Percentiles rank a stretch among this genome's conserved stretches.
Evolutionary conservation across 306 rosid species (phyloP).

Genomic region (Rosa rugosa): DNA sequence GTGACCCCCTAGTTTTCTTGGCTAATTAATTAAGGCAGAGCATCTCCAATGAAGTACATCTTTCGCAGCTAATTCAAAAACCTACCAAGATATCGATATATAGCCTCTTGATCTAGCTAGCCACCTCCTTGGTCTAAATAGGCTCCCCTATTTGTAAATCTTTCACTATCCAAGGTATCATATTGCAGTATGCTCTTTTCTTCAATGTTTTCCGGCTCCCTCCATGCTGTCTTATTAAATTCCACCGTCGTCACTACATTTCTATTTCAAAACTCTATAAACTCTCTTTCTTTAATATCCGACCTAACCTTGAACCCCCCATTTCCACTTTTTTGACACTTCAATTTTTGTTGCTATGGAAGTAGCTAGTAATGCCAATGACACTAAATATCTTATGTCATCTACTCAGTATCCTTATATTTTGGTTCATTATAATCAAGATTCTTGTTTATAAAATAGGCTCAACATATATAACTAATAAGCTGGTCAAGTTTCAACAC

Average conservation of each 20-base stretch:
- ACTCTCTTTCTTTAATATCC: constrained; percentile 3
- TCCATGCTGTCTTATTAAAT: constrained; percentile 7
- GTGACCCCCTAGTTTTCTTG: not conserved
- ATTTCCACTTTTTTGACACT: not conserved
- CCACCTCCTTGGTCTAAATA: not conserved
- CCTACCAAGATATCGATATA: not conserved
- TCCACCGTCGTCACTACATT: not conserved
- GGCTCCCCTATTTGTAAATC: not conserved
- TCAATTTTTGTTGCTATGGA: not conserved
- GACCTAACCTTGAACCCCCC: not conserved
- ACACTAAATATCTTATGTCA: constrained; percentile 1
- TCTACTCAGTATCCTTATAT: not conserved
- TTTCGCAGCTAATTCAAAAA: not conserved
- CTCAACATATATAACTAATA: not conserved
- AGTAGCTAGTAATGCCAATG: not conserved
- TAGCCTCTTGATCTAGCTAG: not conserved
- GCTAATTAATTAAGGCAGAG: too few relatives aligned
- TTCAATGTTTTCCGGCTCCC: constrained; percentile 1
- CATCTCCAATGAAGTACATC: too few relatives aligned
- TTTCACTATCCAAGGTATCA: not conserved
- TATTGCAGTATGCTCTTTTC: not conserved
- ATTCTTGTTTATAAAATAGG: constrained; percentile 3
- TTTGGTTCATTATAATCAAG: not conserved
- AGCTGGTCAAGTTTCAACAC: constrained; percentile 24
- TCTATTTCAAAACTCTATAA: not conserved